phyloP scores from a whole-genome alignment of 2,329 filamentous ascomycete species.

The Aureobasidium subglaciale region DNA sequence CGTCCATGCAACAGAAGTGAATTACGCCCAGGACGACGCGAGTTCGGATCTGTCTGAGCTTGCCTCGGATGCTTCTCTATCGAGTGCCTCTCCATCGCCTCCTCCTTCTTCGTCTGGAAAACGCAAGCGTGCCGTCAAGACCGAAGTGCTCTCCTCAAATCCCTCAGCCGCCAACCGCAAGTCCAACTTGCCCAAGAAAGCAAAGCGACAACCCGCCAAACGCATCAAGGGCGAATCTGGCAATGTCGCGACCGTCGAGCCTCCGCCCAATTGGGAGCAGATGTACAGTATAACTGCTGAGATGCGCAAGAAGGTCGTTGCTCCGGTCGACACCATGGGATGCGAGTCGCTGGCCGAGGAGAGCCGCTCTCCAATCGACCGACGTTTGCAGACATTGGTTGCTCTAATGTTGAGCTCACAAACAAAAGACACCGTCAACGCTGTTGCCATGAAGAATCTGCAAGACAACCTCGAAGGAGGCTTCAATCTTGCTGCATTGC shows the following conservation, averaged over 20 bases:
- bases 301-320: constrained; percentile 67
- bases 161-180: constrained; percentile 5
- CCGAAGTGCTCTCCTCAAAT: constrained; percentile 14
- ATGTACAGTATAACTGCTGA: constrained; percentile 70
- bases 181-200: constrained; percentile 19
- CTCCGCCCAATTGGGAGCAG: constrained; percentile 75
- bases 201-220: constrained; percentile 26
- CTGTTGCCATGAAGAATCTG: constrained; percentile 71
- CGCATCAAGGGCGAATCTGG: constrained; percentile 28
- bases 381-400: constrained; percentile 78
- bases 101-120: constrained; percentile 11
- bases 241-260: constrained; percentile 25
- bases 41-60: constrained; percentile 12
- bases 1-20: constrained; percentile 12
- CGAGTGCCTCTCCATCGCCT: not conserved
- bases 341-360: constrained; percentile 69
- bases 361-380: constrained; percentile 44
- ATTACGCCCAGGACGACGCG: constrained; percentile 10
- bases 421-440: constrained; percentile 88
- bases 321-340: constrained; percentile 95
- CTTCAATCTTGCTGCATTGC: constrained; percentile 69
- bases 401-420: constrained; percentile 87
- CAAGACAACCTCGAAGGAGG: constrained; percentile 63
- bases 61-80: not conserved
- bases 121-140: constrained; percentile 16